phyloP scores from a whole-genome alignment of 2,329 filamentous ascomycete species.

The Fusarium miscanthi region DNA sequence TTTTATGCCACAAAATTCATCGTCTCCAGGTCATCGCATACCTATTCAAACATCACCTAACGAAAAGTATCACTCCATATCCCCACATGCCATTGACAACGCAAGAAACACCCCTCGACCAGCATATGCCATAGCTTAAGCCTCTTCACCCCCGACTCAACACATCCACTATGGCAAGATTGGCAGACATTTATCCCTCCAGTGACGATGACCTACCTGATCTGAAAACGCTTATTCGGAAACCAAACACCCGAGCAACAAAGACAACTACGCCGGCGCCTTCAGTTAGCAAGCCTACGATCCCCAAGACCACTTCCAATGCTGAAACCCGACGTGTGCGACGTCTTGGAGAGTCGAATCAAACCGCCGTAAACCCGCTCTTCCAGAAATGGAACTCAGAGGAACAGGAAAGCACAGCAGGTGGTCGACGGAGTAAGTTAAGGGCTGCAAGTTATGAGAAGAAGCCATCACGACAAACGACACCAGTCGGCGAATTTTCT shows the following conservation, averaged over 20 bases:
- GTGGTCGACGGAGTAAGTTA: neutral
- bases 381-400: conserved; percentile 49
- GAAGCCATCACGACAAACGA: conserved; percentile 5
- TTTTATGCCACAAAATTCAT: conserved; percentile 2
- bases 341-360: conserved; percentile 43
- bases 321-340: conserved; percentile 47
- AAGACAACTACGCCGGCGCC: conserved; percentile 11
- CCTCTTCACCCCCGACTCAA: neutral
- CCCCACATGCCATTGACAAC: conserved; percentile 10
- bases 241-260: conserved; percentile 28
- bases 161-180: conserved; percentile 44
- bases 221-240: conserved; percentile 47
- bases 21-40: conserved; percentile 14
- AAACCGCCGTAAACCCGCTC: conserved; percentile 45
- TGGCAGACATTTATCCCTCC: conserved; percentile 46
- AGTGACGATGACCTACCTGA: conserved; percentile 59
- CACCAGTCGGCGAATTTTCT: neutral
- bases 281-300: conserved; percentile 30
- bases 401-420: conserved; percentile 23
- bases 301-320: conserved; percentile 42
- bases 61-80: conserved; percentile 1
- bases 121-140: conserved; percentile 1
- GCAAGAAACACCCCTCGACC: neutral
- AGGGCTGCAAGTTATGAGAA: neutral
- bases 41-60: conserved; percentile 12